These are phyloP conservation scores for Cercospora janseana DNA, from an alignment of 2,329 filamentous ascomycete species.

Conservation along the genomic window DNA sequence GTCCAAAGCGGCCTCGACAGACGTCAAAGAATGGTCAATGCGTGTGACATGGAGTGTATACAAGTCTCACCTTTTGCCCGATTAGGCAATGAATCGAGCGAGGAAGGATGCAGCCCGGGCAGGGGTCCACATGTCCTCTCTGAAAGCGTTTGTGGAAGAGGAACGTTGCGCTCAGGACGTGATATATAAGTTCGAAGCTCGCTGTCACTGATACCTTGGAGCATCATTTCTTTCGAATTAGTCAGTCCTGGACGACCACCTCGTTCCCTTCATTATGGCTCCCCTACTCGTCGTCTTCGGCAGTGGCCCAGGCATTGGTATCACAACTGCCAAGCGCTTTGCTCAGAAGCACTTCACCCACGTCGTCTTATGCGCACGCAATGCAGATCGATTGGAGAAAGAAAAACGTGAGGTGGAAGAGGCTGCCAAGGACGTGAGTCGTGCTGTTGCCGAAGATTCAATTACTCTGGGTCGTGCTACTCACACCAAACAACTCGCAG, in stretches of 20 bases:
- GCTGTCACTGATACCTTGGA: not conserved
- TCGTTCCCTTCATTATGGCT: slow-evolving; percentile 3
- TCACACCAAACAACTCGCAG: not conserved
- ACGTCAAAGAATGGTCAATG: no score
- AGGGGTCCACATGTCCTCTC: not conserved
- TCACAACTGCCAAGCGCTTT: slow-evolving; percentile 19
- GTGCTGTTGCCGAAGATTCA: not conserved
- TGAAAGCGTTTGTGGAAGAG: not conserved
- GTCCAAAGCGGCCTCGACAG: no score
- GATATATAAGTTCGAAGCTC: not conserved
- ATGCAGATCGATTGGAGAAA: slow-evolving; percentile 17
- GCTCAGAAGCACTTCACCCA: slow-evolving; percentile 15
- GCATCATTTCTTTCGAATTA: not conserved
- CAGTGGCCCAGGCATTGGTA: slow-evolving; percentile 20
- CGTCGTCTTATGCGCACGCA: slow-evolving; percentile 20
- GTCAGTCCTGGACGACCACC: no score
- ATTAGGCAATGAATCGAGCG: slow-evolving; percentile 14
- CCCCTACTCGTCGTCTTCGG: slow-evolving; percentile 17
- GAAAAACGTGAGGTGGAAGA: slow-evolving; percentile 13
- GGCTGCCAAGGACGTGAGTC: not conserved
- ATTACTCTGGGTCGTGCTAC: not conserved
- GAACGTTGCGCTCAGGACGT: no score
- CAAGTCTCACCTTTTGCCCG: slow-evolving; percentile 8
- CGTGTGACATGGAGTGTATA: no score
- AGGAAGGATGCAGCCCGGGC: not conserved